Base-by-base conservation (phyloP, 352 stramenopile genomes). In the Globisporangium nunn region DNA sequence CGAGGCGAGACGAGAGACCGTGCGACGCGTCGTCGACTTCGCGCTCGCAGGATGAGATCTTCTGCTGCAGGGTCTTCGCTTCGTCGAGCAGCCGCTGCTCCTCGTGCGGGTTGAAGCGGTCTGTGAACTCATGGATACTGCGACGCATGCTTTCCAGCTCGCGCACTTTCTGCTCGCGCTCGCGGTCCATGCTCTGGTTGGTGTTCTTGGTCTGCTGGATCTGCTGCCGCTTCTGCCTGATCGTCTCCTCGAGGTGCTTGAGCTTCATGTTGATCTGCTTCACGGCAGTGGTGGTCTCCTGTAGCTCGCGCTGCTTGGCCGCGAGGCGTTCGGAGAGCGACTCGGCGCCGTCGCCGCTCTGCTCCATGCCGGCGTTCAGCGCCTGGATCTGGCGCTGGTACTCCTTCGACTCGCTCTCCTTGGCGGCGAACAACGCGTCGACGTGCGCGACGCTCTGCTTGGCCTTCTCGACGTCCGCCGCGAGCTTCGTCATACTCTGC, bases 231-330 rank as follows among this genome's bases (percentile, higher is more conserved):
- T 92, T 92, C 43, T 86, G 68, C 54, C 84, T 80, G 48, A 93
- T 83, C 31, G 64, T 90, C 55, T 97, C 95, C 45, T 85, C 80
- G 58, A 97, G 74, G 64, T 98, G 93, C 56, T 96, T 92, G 41
- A 98, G 83, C 62, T 97, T 96, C 66, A 98, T 85, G 49, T 96
- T 87, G 30, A 95, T 89, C 68, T 98, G 91, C 61, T 97, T 90
- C 23, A 91, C 72, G 1, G 75, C 69, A 23, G 85, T 93, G 56
- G 74, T 85, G 17, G 66, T 85, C 60, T 90, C 81, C 54, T 95
- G 85, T 3, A 95, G 58, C 52, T 93, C 83, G 8, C 80, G 75
- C 56, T 92, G 80, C 62, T 91, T 95, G 12, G 76, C 69, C 15
- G 80, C 80, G 29, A 95, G 72, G 10, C 74, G 75, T 52, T 95